phyloP scores from a whole-genome alignment of 1,284 basidiomycete genomes.

The Quambalaria eucalypti region DNA sequence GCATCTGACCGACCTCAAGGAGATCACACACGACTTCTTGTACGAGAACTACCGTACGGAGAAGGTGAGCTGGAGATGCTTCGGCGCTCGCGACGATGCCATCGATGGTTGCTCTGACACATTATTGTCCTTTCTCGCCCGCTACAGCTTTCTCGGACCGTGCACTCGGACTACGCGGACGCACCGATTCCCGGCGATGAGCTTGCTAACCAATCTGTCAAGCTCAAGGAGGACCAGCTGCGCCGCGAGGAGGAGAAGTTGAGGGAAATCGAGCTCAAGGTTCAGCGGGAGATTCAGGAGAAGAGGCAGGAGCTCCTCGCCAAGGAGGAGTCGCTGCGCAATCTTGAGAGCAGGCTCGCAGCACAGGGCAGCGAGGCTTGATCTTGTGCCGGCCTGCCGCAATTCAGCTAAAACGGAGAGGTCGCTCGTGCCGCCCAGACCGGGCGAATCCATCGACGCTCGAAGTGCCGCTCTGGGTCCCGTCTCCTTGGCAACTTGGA shows the following conservation, averaged over 20 bases:
- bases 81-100: not conserved
- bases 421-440: too few relatives aligned
- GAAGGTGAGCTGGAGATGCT: conserved; percentile 52
- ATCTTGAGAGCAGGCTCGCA: conserved; percentile 78
- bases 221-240: conserved; percentile 97
- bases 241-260: conserved; percentile 72
- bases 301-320: conserved; percentile 81
- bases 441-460: too few relatives aligned
- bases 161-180: conserved; percentile 60
- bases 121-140: not conserved
- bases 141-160: conserved; percentile 66
- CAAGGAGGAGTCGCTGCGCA: conserved; percentile 55
- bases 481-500: too few relatives aligned
- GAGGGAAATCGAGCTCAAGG: conserved; percentile 94
- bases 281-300: conserved; percentile 97
- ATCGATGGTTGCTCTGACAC: not conserved
- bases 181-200: conserved; percentile 61
- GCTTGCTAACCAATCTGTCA: conserved; percentile 87
- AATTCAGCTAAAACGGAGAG: too few relatives aligned
- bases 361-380: conserved; percentile 47
- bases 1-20: conserved; percentile 79
- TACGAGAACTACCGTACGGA: conserved; percentile 94
- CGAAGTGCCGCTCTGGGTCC: too few relatives aligned
- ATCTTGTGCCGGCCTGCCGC: too few relatives aligned
- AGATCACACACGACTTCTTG: conserved; percentile 82